Evolutionary conservation across 2,329 filamentous ascomycete genomes (phyloP).

Genomic region (Tolypocladium album): DNA sequence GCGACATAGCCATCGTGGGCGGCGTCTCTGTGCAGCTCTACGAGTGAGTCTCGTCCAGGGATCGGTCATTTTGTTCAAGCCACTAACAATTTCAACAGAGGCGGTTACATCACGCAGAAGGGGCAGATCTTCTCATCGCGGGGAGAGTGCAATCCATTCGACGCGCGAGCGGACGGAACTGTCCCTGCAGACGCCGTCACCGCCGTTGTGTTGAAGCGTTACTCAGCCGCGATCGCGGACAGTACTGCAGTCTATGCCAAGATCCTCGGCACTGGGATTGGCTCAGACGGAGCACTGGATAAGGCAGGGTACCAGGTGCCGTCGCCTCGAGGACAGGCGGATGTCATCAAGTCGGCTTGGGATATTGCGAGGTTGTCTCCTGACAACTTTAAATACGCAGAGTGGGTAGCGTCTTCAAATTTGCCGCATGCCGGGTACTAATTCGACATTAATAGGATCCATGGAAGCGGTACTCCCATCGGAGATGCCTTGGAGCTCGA

Average conservation of each 20-base stretch:
- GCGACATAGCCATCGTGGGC: conserved; percentile 3
- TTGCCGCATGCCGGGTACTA: not conserved
- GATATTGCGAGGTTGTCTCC: conserved; percentile 1
- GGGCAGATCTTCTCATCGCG: conserved; percentile 3
- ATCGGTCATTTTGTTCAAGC: not conserved
- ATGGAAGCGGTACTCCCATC: conserved; percentile 7
- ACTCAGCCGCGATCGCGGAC: not conserved
- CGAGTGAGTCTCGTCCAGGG: not conserved
- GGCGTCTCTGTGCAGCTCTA: conserved; percentile 5
- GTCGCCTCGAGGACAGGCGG: conserved; percentile 4
- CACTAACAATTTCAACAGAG: not conserved
- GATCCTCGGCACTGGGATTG: conserved; percentile 4
- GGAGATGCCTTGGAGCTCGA: conserved; percentile 6
- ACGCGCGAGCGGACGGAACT: conserved; percentile 3
- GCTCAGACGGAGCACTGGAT: conserved; percentile 4
- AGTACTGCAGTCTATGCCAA: conserved; percentile 3
- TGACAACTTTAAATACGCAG: conserved; percentile 2
- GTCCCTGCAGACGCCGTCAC: conserved; percentile 4
- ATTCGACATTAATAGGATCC: not conserved
- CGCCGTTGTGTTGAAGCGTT: conserved; percentile 2
- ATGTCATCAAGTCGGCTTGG: conserved; percentile 6
- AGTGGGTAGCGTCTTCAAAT: not conserved
- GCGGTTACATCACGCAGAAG: conserved; percentile 4
- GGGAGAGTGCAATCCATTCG: conserved; percentile 6
- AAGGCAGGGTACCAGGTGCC: conserved; percentile 7